phyloP scores from a whole-genome alignment of 83 land plant genomes.

The Larix sibirica region DNA sequence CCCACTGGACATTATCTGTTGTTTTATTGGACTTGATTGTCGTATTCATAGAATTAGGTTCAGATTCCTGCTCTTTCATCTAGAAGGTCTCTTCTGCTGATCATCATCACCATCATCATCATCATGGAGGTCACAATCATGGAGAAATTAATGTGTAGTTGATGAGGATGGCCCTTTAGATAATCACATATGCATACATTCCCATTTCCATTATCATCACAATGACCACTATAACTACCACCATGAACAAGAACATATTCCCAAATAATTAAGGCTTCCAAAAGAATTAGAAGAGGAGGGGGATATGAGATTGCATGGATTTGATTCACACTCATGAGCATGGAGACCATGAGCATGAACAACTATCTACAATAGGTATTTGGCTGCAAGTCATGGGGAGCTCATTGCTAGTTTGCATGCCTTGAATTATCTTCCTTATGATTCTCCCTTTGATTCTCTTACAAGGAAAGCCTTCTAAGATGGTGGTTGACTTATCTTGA shows the following conservation, averaged over 20 bases:
- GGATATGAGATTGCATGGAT: slow-evolving; percentile 54
- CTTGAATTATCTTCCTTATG: too few relatives aligned
- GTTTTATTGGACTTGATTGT: neutral
- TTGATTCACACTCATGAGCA: slow-evolving; percentile 29
- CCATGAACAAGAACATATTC: neutral
- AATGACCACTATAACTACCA: slow-evolving; percentile 13
- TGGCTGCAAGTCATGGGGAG: too few relatives aligned
- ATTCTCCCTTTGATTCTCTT: too few relatives aligned
- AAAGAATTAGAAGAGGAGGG: slow-evolving; percentile 91
- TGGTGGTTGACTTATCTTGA: too few relatives aligned
- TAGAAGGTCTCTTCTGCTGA: slow-evolving; percentile 18
- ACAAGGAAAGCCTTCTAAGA: too few relatives aligned
- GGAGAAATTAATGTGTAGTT: neutral
- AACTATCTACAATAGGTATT: slow-evolving; percentile 7
- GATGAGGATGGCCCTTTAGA: neutral
- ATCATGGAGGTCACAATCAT: slow-evolving; percentile 30
- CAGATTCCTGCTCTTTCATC: slow-evolving; percentile 23
- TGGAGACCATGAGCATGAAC: neutral
- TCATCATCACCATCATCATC: slow-evolving; percentile 22
- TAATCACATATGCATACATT: slow-evolving; percentile 11
- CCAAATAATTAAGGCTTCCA: slow-evolving; percentile 36
- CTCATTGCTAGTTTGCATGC: too few relatives aligned
- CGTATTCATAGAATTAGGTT: neutral
- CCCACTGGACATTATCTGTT: neutral
- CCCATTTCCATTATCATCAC: slow-evolving; percentile 11